These are phyloP conservation scores for Xylaria sp. DNA, from an alignment of 2,329 filamentous ascomycete genomes.

Conservation along the genomic window DNA sequence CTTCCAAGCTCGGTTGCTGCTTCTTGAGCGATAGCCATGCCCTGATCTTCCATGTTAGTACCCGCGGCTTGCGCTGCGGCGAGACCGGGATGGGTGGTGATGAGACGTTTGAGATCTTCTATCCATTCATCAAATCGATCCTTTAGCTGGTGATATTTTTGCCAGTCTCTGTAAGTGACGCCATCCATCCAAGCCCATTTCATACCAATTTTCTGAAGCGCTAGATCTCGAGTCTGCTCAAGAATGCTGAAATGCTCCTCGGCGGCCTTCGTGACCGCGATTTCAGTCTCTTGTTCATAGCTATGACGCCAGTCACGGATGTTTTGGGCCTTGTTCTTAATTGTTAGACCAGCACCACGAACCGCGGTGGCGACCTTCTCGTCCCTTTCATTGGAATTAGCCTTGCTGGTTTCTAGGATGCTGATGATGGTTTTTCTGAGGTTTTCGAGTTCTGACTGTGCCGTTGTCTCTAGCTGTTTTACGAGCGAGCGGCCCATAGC, in stretches of 20 bases:
- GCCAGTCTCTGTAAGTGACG: constrained; percentile 97
- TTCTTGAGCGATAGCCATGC: constrained; percentile 81
- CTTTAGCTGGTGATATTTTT: constrained; percentile 90
- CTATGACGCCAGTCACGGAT: constrained; percentile 80
- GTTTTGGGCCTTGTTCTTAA: constrained; percentile 81
- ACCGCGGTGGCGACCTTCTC: constrained; percentile 62
- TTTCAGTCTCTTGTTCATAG: constrained; percentile 76
- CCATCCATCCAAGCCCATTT: constrained; percentile 96
- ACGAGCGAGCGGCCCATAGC: constrained; percentile 74
- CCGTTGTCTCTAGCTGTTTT: constrained; percentile 73
- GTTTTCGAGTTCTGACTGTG: constrained; percentile 69
- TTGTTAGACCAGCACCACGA: constrained; percentile 73
- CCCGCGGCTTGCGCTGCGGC: constrained; percentile 73
- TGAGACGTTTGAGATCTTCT: constrained; percentile 79
- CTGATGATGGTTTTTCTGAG: constrained; percentile 76
- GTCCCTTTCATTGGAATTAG: constrained; percentile 56
- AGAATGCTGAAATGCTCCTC: constrained; percentile 84
- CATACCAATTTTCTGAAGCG: constrained; percentile 92
- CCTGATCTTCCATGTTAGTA: constrained; percentile 77
- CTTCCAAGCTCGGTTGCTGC: constrained; percentile 83
- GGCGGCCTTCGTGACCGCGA: constrained; percentile 77
- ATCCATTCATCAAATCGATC: constrained; percentile 87
- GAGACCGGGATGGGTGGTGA: constrained; percentile 78
- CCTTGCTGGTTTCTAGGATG: constrained; percentile 68
- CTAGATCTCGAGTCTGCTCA: constrained; percentile 83